Conservation (phyloP, 2,329 filamentous ascomycete species). For the Aspergillus sp. region DNA sequence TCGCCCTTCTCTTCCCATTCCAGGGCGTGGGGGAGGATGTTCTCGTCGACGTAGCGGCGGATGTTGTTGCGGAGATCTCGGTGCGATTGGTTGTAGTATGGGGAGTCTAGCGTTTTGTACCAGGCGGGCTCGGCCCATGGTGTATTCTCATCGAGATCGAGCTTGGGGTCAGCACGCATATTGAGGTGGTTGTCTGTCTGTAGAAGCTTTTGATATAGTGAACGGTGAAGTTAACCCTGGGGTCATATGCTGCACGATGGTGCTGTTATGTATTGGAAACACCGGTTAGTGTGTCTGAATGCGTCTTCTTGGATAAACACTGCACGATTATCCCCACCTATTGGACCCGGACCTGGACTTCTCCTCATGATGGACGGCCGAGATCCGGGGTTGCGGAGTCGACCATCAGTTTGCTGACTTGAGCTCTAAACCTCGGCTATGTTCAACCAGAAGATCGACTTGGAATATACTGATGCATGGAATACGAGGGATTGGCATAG, state of each 20-base stretch:
- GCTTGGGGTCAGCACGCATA: neutral
- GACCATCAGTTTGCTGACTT: neutral
- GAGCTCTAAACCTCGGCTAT: neutral
- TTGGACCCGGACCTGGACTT: too few relatives aligned
- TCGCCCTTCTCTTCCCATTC: constrained; percentile 1
- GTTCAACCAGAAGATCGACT: too few relatives aligned
- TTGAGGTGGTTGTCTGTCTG: neutral
- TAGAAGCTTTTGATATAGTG: neutral
- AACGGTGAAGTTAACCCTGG: neutral
- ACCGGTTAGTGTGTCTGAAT: too few relatives aligned
- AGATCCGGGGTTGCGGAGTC: neutral
- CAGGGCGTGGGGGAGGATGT: neutral
- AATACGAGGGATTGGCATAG: too few relatives aligned
- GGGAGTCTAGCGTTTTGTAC: neutral
- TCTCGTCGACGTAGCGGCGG: neutral
- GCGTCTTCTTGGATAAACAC: too few relatives aligned
- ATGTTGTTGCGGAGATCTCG: neutral
- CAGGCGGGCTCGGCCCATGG: neutral
- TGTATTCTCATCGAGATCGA: neutral
- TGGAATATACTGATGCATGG: too few relatives aligned
- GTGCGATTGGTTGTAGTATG: constrained; percentile 2
- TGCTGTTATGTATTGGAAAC: too few relatives aligned
- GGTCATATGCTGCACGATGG: neutral
- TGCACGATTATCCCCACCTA: too few relatives aligned
- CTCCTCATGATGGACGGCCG: neutral